Evolutionary conservation across 768 basidiomycete genomes (phyloP).

Genomic region (Naganishia antarctica): DNA sequence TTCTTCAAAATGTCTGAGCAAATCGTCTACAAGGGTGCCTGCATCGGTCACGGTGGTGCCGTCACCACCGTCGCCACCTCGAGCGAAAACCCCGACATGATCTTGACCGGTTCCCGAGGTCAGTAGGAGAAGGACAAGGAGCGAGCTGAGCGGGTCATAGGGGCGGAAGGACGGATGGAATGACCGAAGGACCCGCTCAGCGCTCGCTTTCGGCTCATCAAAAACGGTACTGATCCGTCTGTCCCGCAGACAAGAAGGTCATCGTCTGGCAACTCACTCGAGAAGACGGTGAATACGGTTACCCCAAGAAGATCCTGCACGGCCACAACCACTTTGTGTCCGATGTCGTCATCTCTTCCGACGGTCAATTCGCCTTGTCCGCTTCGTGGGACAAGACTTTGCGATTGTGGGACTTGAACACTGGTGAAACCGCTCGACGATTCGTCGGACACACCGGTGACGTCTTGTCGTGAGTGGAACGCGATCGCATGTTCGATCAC

Average conservation of each 20-base stretch:
- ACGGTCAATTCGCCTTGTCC: conserved; percentile 98
- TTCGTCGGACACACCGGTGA: conserved; percentile 98
- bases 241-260: conserved; percentile 85
- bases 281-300: conserved; percentile 72
- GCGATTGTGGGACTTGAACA: conserved; percentile 99
- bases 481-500: background rate
- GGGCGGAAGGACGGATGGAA: too few species aligned
- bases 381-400: conserved; percentile 99
- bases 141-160: too few species aligned
- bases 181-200: too few species aligned
- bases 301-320: conserved; percentile 93
- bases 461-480: conserved; percentile 64
- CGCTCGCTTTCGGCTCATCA: background rate
- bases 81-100: conserved; percentile 98
- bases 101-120: conserved; percentile 97
- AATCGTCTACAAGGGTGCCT: conserved; percentile 82
- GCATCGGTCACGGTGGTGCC: conserved; percentile 93
- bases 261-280: conserved; percentile 99
- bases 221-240: background rate
- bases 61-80: conserved; percentile 98
- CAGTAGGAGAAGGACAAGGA: too few species aligned
- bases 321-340: conserved; percentile 99
- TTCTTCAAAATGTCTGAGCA: conserved; percentile 64
- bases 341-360: conserved; percentile 96
- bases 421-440: conserved; percentile 86